Base-by-base conservation (phyloP, 2,329 filamentous ascomycete genomes). In the Sporothrix sp. region DNA sequence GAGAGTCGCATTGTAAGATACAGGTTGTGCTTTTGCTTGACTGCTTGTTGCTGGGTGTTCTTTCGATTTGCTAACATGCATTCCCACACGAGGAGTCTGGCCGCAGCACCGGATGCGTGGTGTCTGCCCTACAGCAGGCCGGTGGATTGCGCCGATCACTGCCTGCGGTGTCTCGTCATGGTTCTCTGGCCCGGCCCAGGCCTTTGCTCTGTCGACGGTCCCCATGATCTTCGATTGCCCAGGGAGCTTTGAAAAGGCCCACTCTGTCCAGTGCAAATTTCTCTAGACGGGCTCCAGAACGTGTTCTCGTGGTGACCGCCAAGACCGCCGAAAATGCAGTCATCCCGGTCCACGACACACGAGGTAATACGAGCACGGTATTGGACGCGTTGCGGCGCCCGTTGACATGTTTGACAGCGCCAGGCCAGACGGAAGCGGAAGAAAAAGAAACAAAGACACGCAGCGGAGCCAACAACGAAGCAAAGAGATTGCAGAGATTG, bases 311-410 rank as follows among this genome's bases (percentile, higher is more conserved):
- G n/a, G n/a, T n/a, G n/a, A n/a, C n/a, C n/a, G 28, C 30, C 43
- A 45, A 45, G 43, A 45, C 43, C 35, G 43, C 43, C 43, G 40
- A 18, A 33, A 16, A 27, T 30, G 30, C 13, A 35, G 28, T 33
- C 43, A 45, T 45, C 21, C 25, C 43, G 21, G 4, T 18, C 30
- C 13, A 28, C 23, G 14, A 25, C 27, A 32, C 20, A 30, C 27
- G 14, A 44, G 10, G 28, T 44, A n/a, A n/a, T n/a, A n/a, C n/a
- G n/a, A n/a, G n/a, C n/a, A n/a, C n/a, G n/a, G n/a, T n/a, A n/a
- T n/a, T 10, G 14, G 16, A 30, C 13, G 16, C 23, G 25, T n/a
- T 27, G 40, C 18, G 9, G 20, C 5, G 13, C n/a, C 14, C 14
- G 10, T 39, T 36, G 33, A 11, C 8, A 10, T n/a, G 11, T n/a